Conservation (phyloP, 2,329 filamentous ascomycete species). For the Penicillium sp. region DNA sequence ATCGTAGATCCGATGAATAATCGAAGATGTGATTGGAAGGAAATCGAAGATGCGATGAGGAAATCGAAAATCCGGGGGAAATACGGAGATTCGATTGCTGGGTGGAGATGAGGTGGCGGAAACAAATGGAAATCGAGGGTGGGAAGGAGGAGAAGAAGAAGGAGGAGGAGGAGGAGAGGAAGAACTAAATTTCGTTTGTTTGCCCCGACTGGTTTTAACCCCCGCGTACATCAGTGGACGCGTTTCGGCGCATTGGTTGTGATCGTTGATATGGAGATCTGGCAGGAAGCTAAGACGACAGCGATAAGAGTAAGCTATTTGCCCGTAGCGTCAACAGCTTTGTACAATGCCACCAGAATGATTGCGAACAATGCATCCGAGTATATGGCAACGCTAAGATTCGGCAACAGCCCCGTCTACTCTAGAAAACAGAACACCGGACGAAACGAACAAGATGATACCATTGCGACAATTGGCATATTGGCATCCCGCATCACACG, state of each 20-base stretch:
- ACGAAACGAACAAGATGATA: not conserved
- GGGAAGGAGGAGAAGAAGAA: not conserved
- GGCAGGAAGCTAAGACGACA: constrained; percentile 18
- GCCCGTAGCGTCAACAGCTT: not conserved
- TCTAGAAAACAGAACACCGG: not conserved
- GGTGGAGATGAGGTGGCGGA: not conserved
- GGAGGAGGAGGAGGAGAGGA: too few species aligned
- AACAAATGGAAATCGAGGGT: not conserved
- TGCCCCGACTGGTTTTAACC: not conserved
- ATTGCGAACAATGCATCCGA: not conserved
- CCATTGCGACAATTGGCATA: not conserved
- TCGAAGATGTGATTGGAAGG: too few species aligned
- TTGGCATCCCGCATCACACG: constrained; percentile 5
- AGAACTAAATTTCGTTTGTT: not conserved
- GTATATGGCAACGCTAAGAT: not conserved
- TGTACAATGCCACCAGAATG: not conserved
- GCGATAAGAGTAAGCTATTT: not conserved
- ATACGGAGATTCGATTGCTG: not conserved
- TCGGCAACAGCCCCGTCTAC: not conserved
- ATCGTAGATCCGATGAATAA: too few species aligned
- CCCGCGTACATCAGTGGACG: not conserved
- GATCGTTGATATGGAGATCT: constrained; percentile 15
- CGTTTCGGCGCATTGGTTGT: not conserved
- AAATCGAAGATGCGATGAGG: too few species aligned
- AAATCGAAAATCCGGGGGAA: too few species aligned